A percentile compares a stretch with the other conserved stretches of the same genome.
phyloP scores from a whole-genome alignment of 2,329 filamentous ascomycete species.

The Penicillium janthinellum region DNA sequence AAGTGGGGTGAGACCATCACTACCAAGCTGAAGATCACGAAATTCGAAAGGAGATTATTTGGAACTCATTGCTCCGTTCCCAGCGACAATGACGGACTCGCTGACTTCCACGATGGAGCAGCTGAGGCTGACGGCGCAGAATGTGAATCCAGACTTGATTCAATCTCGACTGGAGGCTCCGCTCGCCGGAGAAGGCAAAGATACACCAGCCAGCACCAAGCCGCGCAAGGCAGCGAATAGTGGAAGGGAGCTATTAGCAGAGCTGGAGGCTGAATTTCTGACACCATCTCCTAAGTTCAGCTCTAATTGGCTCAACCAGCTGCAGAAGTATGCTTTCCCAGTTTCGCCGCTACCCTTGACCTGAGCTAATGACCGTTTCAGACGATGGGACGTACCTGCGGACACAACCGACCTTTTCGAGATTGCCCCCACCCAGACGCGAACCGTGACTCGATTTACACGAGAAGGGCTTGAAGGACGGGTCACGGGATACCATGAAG shows the following conservation, averaged over 20 bases:
- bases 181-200: constrained; percentile 34
- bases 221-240: constrained; percentile 50
- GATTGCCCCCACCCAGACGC: constrained; percentile 85
- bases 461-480: constrained; percentile 88
- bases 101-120: constrained; percentile 32
- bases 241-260: constrained; percentile 64
- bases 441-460: constrained; percentile 91
- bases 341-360: not conserved
- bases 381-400: constrained; percentile 76
- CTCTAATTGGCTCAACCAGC: constrained; percentile 78
- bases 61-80: not conserved
- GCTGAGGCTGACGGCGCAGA: constrained; percentile 30
- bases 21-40: constrained; percentile 11
- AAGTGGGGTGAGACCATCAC: constrained; percentile 17
- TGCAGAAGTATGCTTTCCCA: constrained; percentile 68
- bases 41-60: not conserved
- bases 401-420: constrained; percentile 84
- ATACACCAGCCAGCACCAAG: constrained; percentile 36
- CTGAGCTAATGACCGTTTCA: constrained; percentile 22
- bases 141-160: constrained; percentile 27
- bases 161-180: constrained; percentile 24
- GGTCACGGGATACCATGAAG: constrained; percentile 91
- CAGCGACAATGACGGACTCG: constrained; percentile 27
- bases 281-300: constrained; percentile 79
- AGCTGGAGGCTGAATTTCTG: constrained; percentile 76